A percentile compares a stretch with the other conserved stretches of the same genome.
Evolutionary conservation across 1,139 yeast species (phyloP).

Genomic region (Yamadazyma conglobata): DNA sequence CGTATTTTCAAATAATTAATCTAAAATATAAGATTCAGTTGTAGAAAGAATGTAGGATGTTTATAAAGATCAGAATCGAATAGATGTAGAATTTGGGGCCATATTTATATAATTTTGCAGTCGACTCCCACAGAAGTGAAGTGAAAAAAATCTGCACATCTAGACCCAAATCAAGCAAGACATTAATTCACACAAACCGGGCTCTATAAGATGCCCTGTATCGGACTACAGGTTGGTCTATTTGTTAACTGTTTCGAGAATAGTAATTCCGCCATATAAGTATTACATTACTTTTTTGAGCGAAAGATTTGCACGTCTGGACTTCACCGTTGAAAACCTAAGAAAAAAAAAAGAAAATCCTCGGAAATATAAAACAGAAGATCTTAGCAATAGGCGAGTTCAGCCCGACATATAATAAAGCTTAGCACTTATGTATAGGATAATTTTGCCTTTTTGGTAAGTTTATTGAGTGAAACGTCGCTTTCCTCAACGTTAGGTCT

Average conservation of each 20-base stretch:
- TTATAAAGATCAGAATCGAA: not conserved
- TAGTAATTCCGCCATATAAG: not conserved
- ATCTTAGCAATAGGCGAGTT: slow-evolving; percentile 1
- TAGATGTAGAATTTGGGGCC: not conserved
- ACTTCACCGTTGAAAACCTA: slow-evolving; percentile 1
- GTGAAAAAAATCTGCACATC: slow-evolving; percentile 4
- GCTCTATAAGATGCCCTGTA: not conserved
- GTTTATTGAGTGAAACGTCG: too few relatives aligned
- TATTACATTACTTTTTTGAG: slow-evolving; percentile 3
- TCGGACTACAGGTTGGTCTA: too few relatives aligned
- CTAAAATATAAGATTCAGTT: too few relatives aligned
- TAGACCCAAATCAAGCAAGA: slow-evolving; percentile 3
- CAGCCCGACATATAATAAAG: too few relatives aligned
- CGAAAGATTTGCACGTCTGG: slow-evolving; percentile 1
- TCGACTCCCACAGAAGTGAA: too few relatives aligned
- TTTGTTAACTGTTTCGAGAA: not conserved
- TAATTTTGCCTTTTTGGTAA: too few relatives aligned
- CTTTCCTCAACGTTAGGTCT: too few relatives aligned
- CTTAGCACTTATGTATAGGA: too few relatives aligned
- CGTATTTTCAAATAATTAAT: too few relatives aligned
- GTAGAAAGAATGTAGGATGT: not conserved
- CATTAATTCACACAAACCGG: not conserved
- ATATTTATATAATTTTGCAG: slow-evolving; percentile 5
- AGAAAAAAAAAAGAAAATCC: not conserved
- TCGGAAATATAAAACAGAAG: not conserved